Conservation (phyloP, 73 alveolate species). For the Breviolum minutum region DNA sequence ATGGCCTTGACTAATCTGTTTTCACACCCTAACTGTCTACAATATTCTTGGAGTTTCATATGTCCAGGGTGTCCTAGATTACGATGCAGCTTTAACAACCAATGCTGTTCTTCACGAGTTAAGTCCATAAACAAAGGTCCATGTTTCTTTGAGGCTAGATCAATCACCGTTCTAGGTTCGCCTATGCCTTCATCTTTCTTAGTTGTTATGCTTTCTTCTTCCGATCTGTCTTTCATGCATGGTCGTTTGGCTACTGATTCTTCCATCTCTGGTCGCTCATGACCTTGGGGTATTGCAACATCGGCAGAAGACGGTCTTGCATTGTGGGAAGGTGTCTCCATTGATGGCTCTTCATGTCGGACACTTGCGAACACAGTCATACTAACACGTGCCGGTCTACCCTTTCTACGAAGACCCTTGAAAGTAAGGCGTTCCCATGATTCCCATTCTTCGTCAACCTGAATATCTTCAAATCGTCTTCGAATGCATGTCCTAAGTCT, state of each 20-base stretch:
- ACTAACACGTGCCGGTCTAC: neutral
- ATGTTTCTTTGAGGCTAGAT: neutral
- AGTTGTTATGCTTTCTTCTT: no score
- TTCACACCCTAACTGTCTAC: neutral
- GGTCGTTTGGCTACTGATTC: neutral
- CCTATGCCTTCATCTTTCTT: no score
- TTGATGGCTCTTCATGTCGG: no score
- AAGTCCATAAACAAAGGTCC: neutral
- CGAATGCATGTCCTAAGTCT: neutral
- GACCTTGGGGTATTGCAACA: neutral
- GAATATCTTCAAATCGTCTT: neutral
- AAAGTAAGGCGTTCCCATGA: neutral
- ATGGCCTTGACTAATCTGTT: neutral
- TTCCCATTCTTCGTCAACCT: conserved; percentile 15
- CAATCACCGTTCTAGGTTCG: no score
- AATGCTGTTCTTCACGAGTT: neutral
- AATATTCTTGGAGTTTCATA: neutral
- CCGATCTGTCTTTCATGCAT: no score
- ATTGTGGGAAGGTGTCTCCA: no score
- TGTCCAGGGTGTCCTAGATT: neutral
- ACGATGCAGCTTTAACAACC: neutral
- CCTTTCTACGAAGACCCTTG: neutral
- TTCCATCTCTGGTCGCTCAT: neutral
- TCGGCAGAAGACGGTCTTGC: neutral
- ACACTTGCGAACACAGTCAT: neutral